Evolutionary conservation across 2,329 filamentous ascomycete species (phyloP).

Genomic region (Xylaria sp.): DNA sequence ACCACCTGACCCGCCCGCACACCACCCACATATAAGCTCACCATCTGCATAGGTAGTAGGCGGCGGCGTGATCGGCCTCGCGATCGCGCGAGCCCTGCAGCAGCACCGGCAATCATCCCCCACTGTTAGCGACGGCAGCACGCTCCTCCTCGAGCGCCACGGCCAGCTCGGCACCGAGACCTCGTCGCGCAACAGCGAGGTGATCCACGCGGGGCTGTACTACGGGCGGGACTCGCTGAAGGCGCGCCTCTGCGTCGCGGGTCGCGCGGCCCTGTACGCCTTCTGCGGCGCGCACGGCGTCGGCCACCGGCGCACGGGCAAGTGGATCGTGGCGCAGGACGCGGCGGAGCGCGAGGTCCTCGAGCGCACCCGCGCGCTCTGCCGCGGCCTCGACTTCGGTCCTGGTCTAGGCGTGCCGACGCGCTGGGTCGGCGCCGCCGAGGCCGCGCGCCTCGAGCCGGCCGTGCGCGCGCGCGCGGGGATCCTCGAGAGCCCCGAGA

Average conservation of each 20-base stretch:
- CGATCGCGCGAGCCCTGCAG: conserved; percentile 74
- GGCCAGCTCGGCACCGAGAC: conserved; percentile 78
- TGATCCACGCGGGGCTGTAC: conserved; percentile 95
- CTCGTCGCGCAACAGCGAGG: conserved; percentile 88
- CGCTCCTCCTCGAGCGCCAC: conserved; percentile 82
- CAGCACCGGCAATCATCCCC: conserved; percentile 50
- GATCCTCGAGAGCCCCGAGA: conserved; percentile 81
- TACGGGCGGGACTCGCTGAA: conserved; percentile 80
- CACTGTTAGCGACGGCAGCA: conserved; percentile 49
- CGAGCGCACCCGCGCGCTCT: conserved; percentile 53
- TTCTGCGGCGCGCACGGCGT: conserved; percentile 72
- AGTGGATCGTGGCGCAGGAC: conserved; percentile 94
- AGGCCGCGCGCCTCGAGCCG: conserved; percentile 70
- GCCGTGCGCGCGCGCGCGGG: conserved; percentile 72
- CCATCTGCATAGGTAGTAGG: conserved; percentile 52
- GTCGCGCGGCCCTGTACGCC: conserved; percentile 75
- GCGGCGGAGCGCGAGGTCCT: conserved; percentile 67
- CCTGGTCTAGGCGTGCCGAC: conserved; percentile 64
- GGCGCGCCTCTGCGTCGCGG: conserved; percentile 77
- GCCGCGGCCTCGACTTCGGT: too few species aligned
- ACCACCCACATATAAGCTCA: background rate
- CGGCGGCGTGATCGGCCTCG: conserved; percentile 74
- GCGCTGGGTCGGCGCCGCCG: conserved; percentile 65
- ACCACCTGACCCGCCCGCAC: background rate
- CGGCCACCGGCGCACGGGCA: conserved; percentile 74